Conservation (phyloP, 768 basidiomycete species). For the Mycena polygramma region DNA sequence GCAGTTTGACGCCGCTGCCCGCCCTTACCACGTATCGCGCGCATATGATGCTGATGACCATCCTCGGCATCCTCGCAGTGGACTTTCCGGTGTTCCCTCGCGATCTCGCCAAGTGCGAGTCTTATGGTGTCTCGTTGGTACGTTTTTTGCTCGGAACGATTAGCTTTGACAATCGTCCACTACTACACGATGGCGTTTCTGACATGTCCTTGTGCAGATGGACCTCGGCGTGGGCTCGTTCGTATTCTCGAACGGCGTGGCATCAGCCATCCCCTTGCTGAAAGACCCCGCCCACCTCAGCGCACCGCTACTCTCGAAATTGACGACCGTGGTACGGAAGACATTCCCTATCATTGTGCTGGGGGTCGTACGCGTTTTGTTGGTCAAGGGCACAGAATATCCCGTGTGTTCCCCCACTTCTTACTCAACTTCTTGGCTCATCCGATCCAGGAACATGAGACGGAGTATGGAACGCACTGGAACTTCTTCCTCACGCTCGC, state of each 20-base stretch:
- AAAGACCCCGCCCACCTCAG: constrained; percentile 70
- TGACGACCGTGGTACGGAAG: constrained; percentile 66
- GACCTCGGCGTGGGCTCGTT: constrained; percentile 98
- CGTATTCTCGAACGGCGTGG: constrained; percentile 94
- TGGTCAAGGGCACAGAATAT: constrained; percentile 95
- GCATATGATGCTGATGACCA: constrained; percentile 95
- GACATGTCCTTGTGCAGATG: constrained; percentile 72
- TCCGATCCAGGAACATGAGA: constrained; percentile 81
- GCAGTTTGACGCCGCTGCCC: constrained; percentile 64
- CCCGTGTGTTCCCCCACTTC: constrained; percentile 68
- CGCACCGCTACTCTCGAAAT: constrained; percentile 63
- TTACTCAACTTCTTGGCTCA: neutral
- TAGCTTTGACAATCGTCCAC: constrained; percentile 11
- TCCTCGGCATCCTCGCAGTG: constrained; percentile 92
- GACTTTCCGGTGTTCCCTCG: constrained; percentile 96
- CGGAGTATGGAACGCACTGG: constrained; percentile 98
- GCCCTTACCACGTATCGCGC: constrained; percentile 90
- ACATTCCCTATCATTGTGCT: constrained; percentile 76
- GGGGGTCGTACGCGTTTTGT: constrained; percentile 81
- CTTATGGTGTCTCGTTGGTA: constrained; percentile 95
- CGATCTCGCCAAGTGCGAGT: constrained; percentile 90
- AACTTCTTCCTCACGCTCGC: constrained; percentile 98
- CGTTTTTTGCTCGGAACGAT: constrained; percentile 24
- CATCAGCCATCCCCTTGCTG: constrained; percentile 87
- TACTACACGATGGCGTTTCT: no score